A percentile compares a stretch with the other conserved stretches of the same genome.
Conservation (phyloP, 2,329 filamentous ascomycete species). For the Metarhizium humberi region DNA sequence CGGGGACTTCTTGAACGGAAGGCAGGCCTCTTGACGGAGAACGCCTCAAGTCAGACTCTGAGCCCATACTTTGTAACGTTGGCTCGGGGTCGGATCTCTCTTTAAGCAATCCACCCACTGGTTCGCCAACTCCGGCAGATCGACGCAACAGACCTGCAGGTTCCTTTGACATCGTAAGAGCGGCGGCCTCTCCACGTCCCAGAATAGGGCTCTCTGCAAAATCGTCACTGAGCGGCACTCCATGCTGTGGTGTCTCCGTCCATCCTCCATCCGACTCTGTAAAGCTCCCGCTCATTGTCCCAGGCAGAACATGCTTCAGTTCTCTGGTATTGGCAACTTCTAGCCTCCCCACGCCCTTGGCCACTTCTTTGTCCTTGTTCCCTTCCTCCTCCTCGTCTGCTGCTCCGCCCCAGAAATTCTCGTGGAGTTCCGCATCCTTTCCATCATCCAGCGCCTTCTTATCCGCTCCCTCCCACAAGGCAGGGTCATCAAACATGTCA, state of each 20-base stretch:
- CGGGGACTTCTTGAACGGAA: slow-evolving; percentile 41
- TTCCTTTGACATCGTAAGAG: slow-evolving; percentile 8
- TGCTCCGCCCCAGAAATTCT: slow-evolving; percentile 21
- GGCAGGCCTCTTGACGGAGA: slow-evolving; percentile 36
- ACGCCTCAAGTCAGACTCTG: slow-evolving; percentile 30
- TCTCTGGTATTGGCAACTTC: neutral
- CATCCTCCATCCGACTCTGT: slow-evolving; percentile 12
- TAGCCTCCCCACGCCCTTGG: neutral
- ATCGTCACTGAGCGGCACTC: slow-evolving; percentile 16
- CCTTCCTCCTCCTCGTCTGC: slow-evolving; percentile 6
- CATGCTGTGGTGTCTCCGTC: slow-evolving; percentile 16
- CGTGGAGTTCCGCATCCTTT: slow-evolving; percentile 8
- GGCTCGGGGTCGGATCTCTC: slow-evolving; percentile 19
- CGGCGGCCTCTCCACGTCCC: slow-evolving; percentile 17
- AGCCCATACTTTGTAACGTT: slow-evolving; percentile 12
- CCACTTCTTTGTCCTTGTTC: slow-evolving; percentile 1
- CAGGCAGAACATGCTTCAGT: slow-evolving; percentile 8
- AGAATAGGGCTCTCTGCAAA: slow-evolving; percentile 29
- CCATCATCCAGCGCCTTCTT: slow-evolving; percentile 22
- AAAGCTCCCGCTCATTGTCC: slow-evolving; percentile 10
- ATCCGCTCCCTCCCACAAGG: slow-evolving; percentile 34
- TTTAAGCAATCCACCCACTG: slow-evolving; percentile 19
- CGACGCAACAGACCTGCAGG: slow-evolving; percentile 20
- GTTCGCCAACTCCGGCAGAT: slow-evolving; percentile 21
- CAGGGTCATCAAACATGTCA: slow-evolving; percentile 35